A percentile compares a stretch with the other conserved stretches of the same genome.
Conservation (phyloP, 495 filamentous ascomycete species). For the Talaromyces ruber region DNA sequence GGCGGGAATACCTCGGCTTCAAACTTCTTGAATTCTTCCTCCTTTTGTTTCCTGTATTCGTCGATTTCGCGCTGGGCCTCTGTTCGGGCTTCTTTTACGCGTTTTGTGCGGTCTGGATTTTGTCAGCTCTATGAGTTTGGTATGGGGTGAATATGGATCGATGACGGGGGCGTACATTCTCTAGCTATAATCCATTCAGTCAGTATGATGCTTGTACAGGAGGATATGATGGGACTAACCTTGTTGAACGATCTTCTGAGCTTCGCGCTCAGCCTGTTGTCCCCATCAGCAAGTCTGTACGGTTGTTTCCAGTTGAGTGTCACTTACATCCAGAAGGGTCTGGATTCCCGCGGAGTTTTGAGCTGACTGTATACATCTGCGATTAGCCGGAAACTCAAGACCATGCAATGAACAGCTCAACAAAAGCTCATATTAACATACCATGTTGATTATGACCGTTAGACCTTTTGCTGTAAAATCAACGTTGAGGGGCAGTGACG, state of each 20-base stretch:
- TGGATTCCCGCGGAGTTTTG: conserved; percentile 98
- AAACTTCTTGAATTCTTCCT: conserved; percentile 91
- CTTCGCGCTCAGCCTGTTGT: conserved; percentile 86
- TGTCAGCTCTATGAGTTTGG: background rate
- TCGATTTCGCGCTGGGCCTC: conserved; percentile 99
- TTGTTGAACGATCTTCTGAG: conserved; percentile 98
- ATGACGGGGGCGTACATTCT: conserved; percentile 50
- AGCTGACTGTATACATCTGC: conserved; percentile 58
- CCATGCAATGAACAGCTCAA: background rate
- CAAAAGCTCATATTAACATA: background rate
- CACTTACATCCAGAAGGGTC: conserved; percentile 92
- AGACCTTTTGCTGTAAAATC: background rate
- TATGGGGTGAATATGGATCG: background rate
- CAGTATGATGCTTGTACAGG: conserved; percentile 13
- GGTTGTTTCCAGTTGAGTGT: background rate
- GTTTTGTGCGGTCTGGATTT: conserved; percentile 80
- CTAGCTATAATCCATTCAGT: conserved; percentile 42
- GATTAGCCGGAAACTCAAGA: background rate
- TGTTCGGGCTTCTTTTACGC: conserved; percentile 87
- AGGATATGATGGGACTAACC: conserved; percentile 35
- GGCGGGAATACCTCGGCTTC: conserved; percentile 84
- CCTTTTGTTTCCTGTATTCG: conserved; percentile 82
- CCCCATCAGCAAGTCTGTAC: conserved; percentile 16
- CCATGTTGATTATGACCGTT: background rate
- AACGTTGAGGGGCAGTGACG: background rate